phyloP scores from a whole-genome alignment of 2,329 filamentous ascomycete genomes.

The Lanzia echinophila region DNA sequence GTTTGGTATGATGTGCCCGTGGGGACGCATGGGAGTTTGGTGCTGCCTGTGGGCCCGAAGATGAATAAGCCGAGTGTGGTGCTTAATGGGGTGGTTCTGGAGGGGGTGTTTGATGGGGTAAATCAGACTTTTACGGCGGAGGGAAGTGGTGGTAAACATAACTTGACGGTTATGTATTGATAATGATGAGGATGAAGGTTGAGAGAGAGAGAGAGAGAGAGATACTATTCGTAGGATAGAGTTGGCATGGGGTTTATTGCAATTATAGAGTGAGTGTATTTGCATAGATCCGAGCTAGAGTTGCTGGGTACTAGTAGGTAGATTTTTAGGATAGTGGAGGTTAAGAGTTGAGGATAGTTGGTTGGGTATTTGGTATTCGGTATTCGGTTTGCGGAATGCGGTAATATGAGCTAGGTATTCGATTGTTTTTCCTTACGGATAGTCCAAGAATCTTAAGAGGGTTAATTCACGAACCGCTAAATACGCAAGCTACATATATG shows the following conservation, averaged over 20 bases:
- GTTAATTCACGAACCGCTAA: background rate
- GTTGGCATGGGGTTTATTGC: background rate
- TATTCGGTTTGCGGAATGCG: background rate
- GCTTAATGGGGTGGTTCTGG: conserved; percentile 7
- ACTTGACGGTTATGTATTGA: background rate
- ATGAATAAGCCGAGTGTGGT: conserved; percentile 11
- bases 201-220: background rate
- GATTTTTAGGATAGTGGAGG: background rate
- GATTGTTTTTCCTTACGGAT: background rate
- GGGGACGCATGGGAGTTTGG: conserved; percentile 12
- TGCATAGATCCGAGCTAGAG: background rate
- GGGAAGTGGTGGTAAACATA: background rate
- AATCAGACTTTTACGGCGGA: background rate
- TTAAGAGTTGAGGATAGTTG: background rate
- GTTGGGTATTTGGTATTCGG: background rate
- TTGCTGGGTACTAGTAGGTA: no score
- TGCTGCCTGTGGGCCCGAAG: conserved; percentile 6
- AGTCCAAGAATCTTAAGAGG: background rate
- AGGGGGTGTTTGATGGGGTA: background rate
- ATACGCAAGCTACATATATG: background rate
- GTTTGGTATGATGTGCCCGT: conserved; percentile 13
- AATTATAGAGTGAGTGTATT: background rate
- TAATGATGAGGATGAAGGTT: background rate
- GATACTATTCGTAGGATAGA: background rate
- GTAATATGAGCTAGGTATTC: background rate